Conservation (phyloP, 2,329 filamentous ascomycete species). For the Lachnellula hyalina region DNA sequence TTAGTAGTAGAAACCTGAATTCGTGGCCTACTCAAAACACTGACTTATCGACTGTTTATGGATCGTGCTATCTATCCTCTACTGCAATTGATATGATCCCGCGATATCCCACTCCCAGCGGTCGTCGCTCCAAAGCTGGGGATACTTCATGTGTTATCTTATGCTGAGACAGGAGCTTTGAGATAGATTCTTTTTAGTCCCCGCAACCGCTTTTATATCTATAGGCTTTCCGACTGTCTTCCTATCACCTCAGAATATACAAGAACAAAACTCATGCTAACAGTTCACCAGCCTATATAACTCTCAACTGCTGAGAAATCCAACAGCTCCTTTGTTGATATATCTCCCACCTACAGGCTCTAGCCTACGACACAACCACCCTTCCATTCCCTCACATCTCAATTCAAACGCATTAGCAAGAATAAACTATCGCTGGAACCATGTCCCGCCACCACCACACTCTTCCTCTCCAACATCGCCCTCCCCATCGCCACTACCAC, state of each 20-base stretch:
- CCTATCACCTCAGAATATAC: background rate
- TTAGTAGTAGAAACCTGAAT: no score
- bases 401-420: slow-evolving; percentile 46
- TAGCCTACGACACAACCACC: slow-evolving; percentile 40
- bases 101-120: no score
- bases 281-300: slow-evolving; percentile 24
- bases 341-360: slow-evolving; percentile 44
- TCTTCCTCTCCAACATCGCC: background rate
- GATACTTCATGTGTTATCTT: no score
- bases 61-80: background rate
- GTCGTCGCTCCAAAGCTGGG: no score
- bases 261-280: slow-evolving; percentile 10
- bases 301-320: slow-evolving; percentile 18
- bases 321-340: slow-evolving; percentile 44
- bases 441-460: slow-evolving; percentile 8
- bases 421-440: slow-evolving; percentile 56
- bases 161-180: no score
- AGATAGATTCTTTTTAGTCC: no score
- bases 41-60: no score
- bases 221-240: background rate
- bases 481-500: slow-evolving; percentile 3
- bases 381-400: slow-evolving; percentile 35
- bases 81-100: background rate
- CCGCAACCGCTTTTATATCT: no score
- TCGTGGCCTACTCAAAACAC: no score